phyloP scores from a whole-genome alignment of 495 filamentous ascomycete genomes.

The Cetradonia linearis region DNA sequence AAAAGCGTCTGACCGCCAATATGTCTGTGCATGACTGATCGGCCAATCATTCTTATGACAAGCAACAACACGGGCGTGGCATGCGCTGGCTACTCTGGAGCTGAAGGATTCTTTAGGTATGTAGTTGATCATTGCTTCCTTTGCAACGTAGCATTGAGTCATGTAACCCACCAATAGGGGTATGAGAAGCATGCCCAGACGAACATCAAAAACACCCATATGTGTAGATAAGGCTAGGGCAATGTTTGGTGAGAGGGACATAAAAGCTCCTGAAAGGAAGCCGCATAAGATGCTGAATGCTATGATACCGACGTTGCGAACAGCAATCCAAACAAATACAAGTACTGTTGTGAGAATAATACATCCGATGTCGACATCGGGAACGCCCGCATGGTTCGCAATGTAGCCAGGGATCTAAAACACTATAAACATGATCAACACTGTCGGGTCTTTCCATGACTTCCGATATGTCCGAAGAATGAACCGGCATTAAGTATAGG shows the following conservation, averaged over 20 bases:
- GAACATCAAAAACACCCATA: conserved; percentile 52
- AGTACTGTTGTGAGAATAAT: not conserved
- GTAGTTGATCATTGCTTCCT: too few species aligned
- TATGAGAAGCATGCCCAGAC: conserved; percentile 59
- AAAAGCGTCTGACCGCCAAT: not conserved
- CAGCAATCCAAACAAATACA: not conserved
- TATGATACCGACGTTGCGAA: not conserved
- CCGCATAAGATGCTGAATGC: not conserved
- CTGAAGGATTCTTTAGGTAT: not conserved
- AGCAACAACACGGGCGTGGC: not conserved
- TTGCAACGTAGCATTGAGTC: too few species aligned
- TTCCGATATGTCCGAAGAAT: conserved; percentile 31
- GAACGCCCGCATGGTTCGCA: not conserved
- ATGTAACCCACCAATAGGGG: conserved; percentile 40
- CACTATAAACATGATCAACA: not conserved
- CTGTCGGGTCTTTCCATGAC: not conserved
- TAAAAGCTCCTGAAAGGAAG: not conserved
- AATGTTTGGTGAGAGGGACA: conserved; percentile 35
- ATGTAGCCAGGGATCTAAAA: conserved; percentile 20
- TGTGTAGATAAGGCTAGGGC: conserved; percentile 51
- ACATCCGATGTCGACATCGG: not conserved
- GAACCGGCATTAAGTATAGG: conserved; percentile 41
- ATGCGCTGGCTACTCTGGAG: not conserved
- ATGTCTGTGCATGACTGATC: not conserved
- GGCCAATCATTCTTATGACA: not conserved